phyloP scores from a whole-genome alignment of 2,329 filamentous ascomycete species.

The Scytalidium lignicola region DNA sequence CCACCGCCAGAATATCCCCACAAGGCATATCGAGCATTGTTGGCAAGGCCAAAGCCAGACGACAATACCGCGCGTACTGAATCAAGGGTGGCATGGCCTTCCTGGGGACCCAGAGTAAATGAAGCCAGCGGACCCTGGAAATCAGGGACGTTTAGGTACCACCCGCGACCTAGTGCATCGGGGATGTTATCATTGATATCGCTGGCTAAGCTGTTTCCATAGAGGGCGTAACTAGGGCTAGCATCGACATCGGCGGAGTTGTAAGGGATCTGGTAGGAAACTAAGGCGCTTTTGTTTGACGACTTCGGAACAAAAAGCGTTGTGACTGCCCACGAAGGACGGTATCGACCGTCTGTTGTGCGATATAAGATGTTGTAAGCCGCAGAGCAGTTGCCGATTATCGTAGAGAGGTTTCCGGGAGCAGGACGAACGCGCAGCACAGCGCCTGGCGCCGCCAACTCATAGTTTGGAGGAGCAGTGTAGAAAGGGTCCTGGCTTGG shows the following conservation, averaged over 20 bases:
- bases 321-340: conserved; percentile 32
- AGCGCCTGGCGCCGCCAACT: conserved; percentile 24
- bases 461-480: conserved; percentile 23
- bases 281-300: conserved; percentile 24
- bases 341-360: conserved; percentile 31
- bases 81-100: conserved; percentile 7
- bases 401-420: conserved; percentile 22
- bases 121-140: conserved; percentile 8
- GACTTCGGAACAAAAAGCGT: conserved; percentile 35
- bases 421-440: conserved; percentile 29
- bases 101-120: conserved; percentile 5
- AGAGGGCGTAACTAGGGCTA: conserved; percentile 37
- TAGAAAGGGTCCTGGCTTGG: conserved; percentile 33
- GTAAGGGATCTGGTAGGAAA: conserved; percentile 38
- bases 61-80: conserved; percentile 6
- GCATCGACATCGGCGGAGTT: conserved; percentile 34
- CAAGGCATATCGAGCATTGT: conserved; percentile 18
- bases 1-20: conserved; percentile 55
- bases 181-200: conserved; percentile 12
- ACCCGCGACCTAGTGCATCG: conserved; percentile 6
- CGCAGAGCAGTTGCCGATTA: conserved; percentile 3
- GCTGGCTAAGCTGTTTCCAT: conserved; percentile 29
- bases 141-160: conserved; percentile 7
- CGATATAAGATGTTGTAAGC: conserved; percentile 35
- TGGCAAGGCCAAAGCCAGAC: background rate